Evolutionary conservation across 306 rosid genomes (phyloP), one percentile per base, ranked within the genome.

Genomic region (Dalbergia oliveri): DNA sequence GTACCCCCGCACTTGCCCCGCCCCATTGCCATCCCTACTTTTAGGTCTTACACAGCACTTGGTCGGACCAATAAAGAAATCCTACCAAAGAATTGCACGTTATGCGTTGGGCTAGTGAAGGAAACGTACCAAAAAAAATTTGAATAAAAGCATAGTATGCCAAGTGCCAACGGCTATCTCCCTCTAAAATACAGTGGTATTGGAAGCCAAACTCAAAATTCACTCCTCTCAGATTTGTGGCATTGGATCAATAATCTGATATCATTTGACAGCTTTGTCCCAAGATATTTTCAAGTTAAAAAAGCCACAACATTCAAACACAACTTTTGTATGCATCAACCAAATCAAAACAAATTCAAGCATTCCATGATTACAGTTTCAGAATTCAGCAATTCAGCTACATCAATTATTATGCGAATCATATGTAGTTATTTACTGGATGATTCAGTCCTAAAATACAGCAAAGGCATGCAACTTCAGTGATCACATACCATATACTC

Each of bases 321-420:
- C 14, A 60, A 43, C 16, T 34, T 26, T 16, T 26, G 66, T 11
- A 56, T 69, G 63, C 61, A 31, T 19, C 57, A 74, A 33, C 69
- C 65, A 62, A 58, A 33, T 26, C 12, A 58, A 65, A 67, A 74
- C 11, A 83, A 83, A 57, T 45, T 71, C 5, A 64, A 41, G 62
- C 16, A 35, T 16, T 21, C 35, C 43, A 77, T 41, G 19, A 41
- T 14, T 16, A 59, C 56, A 66, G 33, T 47, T 80, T 15, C 63
- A 57, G 84, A 75, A 76, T 16, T 82, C 83, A 41, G 57, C 73
- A 16, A 53, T 54, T 82, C 73, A 54, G 54, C 66, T 11, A 63
- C 11, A 39, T 26, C 5, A 11, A 76, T 78, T 69, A 75, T 79
- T 84, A 78, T 44, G 81, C 54, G 50, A 79, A 49, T 37, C 72